Base-by-base conservation (phyloP, 2,329 filamentous ascomycete genomes). In the Didymella exigua region DNA sequence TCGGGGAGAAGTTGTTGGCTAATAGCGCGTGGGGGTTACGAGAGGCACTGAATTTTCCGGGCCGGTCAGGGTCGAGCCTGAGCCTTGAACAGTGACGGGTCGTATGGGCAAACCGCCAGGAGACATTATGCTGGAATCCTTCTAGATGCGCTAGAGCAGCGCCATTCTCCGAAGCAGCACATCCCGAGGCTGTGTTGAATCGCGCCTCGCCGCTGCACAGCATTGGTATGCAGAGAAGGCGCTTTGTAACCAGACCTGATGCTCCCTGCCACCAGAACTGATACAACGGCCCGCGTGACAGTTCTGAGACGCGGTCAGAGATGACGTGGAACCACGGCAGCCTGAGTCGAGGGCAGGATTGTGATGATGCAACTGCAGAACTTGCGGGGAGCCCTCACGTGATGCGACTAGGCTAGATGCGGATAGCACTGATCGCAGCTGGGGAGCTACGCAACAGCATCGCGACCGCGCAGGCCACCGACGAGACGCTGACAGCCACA, bases 21-120 rank as follows among this genome's bases (percentile, higher is more conserved):
- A 74, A 74, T 74, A 61, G 59, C 70, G 71, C 70, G 71, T 74
- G 71, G 70, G 70, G 70, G 71, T 71, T 56, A 58, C 51, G 44
- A 53, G 59, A 59, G 43, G 48, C 49, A 36, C 45, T 45, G 52
- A 46, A 55, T 50, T 45, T 55, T 49, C 46, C 52, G 52, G 41
- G 41, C 52, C 52, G 52, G 52, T 44, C 36, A 50, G 34, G 46
- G 46, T 55, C 52, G 52, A 55, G 52, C 52, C 52, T 49, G 52
- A 55, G 52, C 52, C 52, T 49, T 27, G 47, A 55, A 44, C 41
- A 55, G 52, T 34, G 50, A 46, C 52, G 41, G 52, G 34, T 55
- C 52, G 52, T 55, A 46, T 55, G 52, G 52, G 52, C 47, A 24
- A 2, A 34, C 10, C 24, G 41, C 41, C 46, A 49, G 40, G 40